Evolutionary conservation across 768 basidiomycete species (phyloP), one percentile per base, ranked within the genome.

Genomic region (Solioccasus polychromus): DNA sequence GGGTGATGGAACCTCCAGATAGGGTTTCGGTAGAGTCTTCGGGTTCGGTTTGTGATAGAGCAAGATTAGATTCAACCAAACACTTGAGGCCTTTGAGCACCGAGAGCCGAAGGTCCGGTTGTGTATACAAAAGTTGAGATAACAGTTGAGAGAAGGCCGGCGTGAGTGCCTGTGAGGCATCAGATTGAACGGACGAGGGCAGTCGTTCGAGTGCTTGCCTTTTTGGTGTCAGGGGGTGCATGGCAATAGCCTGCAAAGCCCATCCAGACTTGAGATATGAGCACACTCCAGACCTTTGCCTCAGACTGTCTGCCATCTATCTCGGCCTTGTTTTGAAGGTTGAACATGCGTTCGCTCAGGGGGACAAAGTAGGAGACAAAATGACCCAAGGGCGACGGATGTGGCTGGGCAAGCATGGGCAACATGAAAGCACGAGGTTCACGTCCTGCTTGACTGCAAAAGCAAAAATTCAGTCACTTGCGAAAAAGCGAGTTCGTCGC

Each of bases 241-340:
- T 85, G 82, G 64, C 92, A 95, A 69, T 98, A 99, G 2, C 93
- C 92, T 6, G 82, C 81, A 31, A 98, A 77, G 20, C 94, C 90
- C 20, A 81, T 74, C 96, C 96, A 99, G 17, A 95, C 81, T 65
- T 99, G 96, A 9, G 85, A 83, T 19, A 97, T 83, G 35, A 98
- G 77, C 10, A 95, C 92, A 52, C 82, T 88, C 91, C 92, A 99
- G 29, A 98, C 84, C 67, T 98, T 99, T 12, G 87, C 88, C 66
- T 98, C 93, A 0, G 88, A 83, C 40, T 76, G 77, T 29, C 83
- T 80, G 11, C 78, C 80, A 44, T 84, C 85, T 7, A 74, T 70
- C 52, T 89, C 88, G 0, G 92, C 88, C 14, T 77, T 83, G 48
- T 88, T 82, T 60, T 94, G 88, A 29, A 90, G 68, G 58, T 91